These are phyloP conservation scores for Thoreauomyces humboldtii DNA, from an alignment of 192 early-diverging fungal species.

Conservation along the genomic window DNA sequence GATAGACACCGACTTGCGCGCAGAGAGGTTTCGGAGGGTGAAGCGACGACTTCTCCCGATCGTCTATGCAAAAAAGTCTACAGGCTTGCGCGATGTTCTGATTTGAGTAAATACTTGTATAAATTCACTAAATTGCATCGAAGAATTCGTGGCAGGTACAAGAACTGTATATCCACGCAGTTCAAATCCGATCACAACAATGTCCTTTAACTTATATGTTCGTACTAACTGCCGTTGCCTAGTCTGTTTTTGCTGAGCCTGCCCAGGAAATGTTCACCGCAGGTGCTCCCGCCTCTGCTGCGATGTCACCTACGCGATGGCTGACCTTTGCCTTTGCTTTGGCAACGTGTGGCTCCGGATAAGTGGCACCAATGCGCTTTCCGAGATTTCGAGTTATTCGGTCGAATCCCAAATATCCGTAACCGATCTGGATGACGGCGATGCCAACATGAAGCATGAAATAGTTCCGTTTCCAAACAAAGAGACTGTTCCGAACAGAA, in stretches of 20 bases:
- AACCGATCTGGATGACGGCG: conserved; percentile 25
- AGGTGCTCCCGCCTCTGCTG: too few relatives aligned
- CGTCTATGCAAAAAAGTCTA: neutral
- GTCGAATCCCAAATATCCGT: neutral
- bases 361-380: conserved; percentile 13
- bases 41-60: neutral
- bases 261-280: too few relatives aligned
- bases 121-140: neutral
- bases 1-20: neutral
- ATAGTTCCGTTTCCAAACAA: conserved; percentile 61
- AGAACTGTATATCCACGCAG: too few relatives aligned
- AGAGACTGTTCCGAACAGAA: conserved; percentile 48
- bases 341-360: neutral
- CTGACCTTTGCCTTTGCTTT: too few relatives aligned
- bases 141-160: too few relatives aligned
- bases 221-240: too few relatives aligned
- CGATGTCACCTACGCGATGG: too few relatives aligned
- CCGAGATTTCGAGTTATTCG: conserved; percentile 2
- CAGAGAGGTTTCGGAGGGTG: neutral
- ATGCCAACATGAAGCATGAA: conserved; percentile 62
- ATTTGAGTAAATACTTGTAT: neutral
- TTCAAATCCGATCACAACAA: too few relatives aligned
- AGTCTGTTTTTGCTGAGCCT: too few relatives aligned
- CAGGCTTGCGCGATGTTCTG: neutral
- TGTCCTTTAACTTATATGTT: too few relatives aligned